phyloP scores from a whole-genome alignment of 345 rosid genomes.

The Schrenkiella parvula region DNA sequence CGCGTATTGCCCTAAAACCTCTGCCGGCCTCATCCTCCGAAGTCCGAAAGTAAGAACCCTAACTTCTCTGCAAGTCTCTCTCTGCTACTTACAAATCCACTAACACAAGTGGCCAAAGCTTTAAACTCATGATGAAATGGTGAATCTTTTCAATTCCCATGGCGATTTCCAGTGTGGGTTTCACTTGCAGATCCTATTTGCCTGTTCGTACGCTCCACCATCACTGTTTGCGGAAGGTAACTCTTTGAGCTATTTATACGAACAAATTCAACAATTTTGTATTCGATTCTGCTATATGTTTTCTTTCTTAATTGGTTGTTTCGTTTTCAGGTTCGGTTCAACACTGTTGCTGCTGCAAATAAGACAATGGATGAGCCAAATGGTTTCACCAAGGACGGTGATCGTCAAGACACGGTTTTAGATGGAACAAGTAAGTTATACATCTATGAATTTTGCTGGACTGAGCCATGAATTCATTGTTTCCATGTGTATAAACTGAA shows the following conservation, averaged over 20 bases:
- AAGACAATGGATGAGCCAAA: constrained; percentile 48
- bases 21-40: constrained; percentile 12
- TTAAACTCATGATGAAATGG: constrained; percentile 38
- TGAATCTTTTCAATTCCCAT: constrained; percentile 31
- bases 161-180: constrained; percentile 50
- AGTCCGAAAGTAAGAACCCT: constrained; percentile 39
- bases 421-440: constrained; percentile 26
- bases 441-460: neutral
- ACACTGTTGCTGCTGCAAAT: constrained; percentile 42
- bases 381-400: constrained; percentile 18
- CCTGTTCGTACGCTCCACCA: constrained; percentile 39
- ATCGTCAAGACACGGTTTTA: constrained; percentile 12
- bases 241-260: neutral
- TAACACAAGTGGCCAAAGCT: constrained; percentile 20
- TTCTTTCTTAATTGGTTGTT: neutral
- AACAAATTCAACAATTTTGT: neutral
- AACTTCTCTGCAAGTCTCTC: neutral
- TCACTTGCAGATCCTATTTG: constrained; percentile 42
- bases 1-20: constrained; percentile 16
- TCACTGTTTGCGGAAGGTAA: constrained; percentile 48
- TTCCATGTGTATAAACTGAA: neutral
- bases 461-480: neutral
- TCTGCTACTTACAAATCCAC: neutral
- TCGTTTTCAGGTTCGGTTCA: constrained; percentile 37
- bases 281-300: neutral